These are phyloP conservation scores for Fusarium udum DNA, from an alignment of 2,329 filamentous ascomycete genomes.

Conservation along the genomic window DNA sequence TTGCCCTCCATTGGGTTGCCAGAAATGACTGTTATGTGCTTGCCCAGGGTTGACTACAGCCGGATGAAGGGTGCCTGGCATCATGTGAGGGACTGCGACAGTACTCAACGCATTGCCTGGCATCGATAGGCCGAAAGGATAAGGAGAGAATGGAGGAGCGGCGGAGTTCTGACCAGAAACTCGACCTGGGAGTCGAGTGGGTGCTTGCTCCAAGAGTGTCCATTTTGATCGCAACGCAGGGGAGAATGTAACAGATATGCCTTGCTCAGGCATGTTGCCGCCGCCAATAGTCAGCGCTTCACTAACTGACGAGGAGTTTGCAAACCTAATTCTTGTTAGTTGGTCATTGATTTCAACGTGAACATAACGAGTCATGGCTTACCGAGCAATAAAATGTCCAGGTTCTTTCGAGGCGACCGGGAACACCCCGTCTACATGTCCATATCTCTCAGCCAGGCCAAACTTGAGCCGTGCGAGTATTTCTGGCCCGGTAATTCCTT, in stretches of 20 bases:
- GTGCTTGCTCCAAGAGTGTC: constrained; percentile 18
- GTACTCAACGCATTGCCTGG: not conserved
- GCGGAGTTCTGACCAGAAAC: not conserved
- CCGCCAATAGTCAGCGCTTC: constrained; percentile 39
- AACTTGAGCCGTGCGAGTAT: constrained; percentile 44
- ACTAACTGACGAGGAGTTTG: constrained; percentile 39
- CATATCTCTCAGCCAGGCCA: constrained; percentile 43
- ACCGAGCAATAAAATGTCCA: constrained; percentile 45
- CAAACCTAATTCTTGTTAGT: constrained; percentile 38
- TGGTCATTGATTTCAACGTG: not conserved
- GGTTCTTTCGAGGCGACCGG: constrained; percentile 16
- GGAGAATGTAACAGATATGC: constrained; percentile 40
- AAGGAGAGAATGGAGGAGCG: constrained; percentile 1
- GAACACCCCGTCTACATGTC: constrained; percentile 45
- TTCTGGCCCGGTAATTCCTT: constrained; percentile 24
- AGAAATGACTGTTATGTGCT: not conserved
- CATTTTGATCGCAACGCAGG: constrained; percentile 48
- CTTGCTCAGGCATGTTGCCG: constrained; percentile 40
- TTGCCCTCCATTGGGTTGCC: constrained; percentile 12
- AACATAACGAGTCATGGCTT: constrained; percentile 3
- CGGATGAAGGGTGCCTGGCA: constrained; percentile 16
- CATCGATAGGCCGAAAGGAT: constrained; percentile 1
- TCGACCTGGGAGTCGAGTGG: not conserved
- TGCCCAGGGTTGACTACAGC: constrained; percentile 6
- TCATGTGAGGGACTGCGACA: not conserved